Percentiles rank a stretch among this genome's conserved stretches.
Conservation (phyloP, 306 rosid genomes). For the Gastrolobium bilobum region DNA sequence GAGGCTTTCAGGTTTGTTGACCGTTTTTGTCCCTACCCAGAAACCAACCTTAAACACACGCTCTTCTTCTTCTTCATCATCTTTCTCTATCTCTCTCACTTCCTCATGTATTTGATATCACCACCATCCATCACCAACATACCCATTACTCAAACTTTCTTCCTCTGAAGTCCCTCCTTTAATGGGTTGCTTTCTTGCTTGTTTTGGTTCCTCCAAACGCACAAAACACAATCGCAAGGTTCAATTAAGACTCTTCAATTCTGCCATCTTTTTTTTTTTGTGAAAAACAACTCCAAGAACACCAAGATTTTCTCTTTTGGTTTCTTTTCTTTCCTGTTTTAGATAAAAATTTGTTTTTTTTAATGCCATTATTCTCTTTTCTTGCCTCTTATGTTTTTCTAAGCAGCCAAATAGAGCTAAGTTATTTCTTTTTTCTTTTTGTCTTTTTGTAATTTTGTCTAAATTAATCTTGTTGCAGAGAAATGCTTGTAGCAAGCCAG, state of each 20-base stretch:
- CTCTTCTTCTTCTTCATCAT: conserved; percentile 40
- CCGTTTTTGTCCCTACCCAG: conserved; percentile 65
- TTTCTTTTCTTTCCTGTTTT: not conserved
- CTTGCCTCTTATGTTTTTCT: not conserved
- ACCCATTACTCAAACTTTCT: not conserved
- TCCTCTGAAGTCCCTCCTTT: conserved; percentile 8
- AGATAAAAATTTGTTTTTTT: not conserved
- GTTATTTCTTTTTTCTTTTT: not conserved
- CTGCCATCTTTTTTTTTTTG: not conserved
- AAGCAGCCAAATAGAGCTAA: conserved; percentile 48
- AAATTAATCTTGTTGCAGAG: conserved; percentile 53
- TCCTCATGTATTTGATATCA: conserved; percentile 25
- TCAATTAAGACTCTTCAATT: conserved; percentile 48
- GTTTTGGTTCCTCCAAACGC: conserved; percentile 81
- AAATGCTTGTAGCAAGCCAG: conserved; percentile 53
- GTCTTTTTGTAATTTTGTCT: no score
- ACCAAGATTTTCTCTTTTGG: conserved; percentile 1
- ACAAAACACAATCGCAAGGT: conserved; percentile 60
- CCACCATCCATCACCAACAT: not conserved
- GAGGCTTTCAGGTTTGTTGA: conserved; percentile 37
- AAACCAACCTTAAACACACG: conserved; percentile 32
- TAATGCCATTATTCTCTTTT: not conserved
- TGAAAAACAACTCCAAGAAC: not conserved
- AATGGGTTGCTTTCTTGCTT: conserved; percentile 87
- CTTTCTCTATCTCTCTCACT: not conserved